phyloP scores from a whole-genome alignment of 2,329 filamentous ascomycete species.

The Fusarium chlamydosporum region DNA sequence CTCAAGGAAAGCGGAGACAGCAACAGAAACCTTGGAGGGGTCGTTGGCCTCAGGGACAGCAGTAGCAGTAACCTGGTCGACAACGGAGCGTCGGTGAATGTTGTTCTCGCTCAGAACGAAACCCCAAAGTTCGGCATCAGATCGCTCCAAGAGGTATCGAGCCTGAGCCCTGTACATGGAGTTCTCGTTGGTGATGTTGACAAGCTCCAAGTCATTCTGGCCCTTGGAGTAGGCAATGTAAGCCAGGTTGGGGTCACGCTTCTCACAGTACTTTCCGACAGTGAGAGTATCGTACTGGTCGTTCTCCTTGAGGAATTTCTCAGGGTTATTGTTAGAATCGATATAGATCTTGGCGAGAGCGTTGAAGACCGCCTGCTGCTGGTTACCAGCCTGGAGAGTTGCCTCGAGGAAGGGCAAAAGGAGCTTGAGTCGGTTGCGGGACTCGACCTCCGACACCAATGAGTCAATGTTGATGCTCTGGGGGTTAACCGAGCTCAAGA shows the following conservation, averaged over 20 bases:
- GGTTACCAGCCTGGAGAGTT: slow-evolving; percentile 88
- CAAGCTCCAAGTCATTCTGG: slow-evolving; percentile 95
- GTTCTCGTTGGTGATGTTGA: slow-evolving; percentile 99
- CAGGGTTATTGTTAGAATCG: slow-evolving; percentile 97
- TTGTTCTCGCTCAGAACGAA: slow-evolving; percentile 98
- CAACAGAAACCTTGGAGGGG: slow-evolving; percentile 93
- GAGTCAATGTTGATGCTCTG: slow-evolving; percentile 92
- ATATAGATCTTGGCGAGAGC: slow-evolving; percentile 99
- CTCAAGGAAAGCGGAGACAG: slow-evolving; percentile 92
- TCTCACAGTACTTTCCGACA: slow-evolving; percentile 98
- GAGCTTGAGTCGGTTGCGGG: slow-evolving; percentile 93
- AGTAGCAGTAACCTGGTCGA: slow-evolving; percentile 96
- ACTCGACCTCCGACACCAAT: slow-evolving; percentile 94
- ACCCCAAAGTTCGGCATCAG: slow-evolving; percentile 90
- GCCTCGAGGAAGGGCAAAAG: slow-evolving; percentile 96
- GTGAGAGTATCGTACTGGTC: slow-evolving; percentile 93
- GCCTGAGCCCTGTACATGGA: slow-evolving; percentile 99
- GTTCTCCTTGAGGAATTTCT: slow-evolving; percentile 97
- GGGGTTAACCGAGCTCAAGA: slow-evolving; percentile 87
- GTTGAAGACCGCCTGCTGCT: slow-evolving; percentile 97
- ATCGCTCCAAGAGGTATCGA: slow-evolving; percentile 91
- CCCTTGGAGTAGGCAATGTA: slow-evolving; percentile 97
- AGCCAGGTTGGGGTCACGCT: slow-evolving; percentile 94
- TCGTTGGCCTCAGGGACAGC: slow-evolving; percentile 94
- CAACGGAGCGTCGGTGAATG: slow-evolving; percentile 89